phyloP scores from a whole-genome alignment of 345 rosid genomes.

The Moricandia moricandioides region DNA sequence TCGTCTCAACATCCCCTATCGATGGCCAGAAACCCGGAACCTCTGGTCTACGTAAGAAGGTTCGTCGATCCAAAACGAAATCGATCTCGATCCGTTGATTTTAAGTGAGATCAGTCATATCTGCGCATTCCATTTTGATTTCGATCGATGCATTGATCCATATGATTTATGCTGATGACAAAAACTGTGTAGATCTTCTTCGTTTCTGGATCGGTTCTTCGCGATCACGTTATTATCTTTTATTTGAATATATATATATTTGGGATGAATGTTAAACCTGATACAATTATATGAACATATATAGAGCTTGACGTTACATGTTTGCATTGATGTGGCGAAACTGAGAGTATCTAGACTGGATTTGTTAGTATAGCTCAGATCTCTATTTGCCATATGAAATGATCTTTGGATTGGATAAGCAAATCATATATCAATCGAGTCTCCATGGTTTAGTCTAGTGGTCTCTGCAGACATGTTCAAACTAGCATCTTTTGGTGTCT shows the following conservation, averaged over 20 bases:
- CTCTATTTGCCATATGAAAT: background rate
- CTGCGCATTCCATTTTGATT: background rate
- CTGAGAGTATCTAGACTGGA: background rate
- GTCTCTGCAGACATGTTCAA: background rate
- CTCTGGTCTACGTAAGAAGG: slow-evolving; percentile 99
- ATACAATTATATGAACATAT: background rate
- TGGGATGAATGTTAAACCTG: background rate
- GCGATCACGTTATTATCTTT: background rate
- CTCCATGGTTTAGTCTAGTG: background rate
- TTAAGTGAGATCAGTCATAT: background rate
- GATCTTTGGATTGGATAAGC: background rate
- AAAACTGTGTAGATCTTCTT: background rate
- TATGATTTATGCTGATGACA: slow-evolving; percentile 6
- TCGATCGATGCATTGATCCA: slow-evolving; percentile 9
- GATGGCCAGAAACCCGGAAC: slow-evolving; percentile 99
- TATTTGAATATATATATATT: background rate
- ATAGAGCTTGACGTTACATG: background rate
- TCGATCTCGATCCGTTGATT: slow-evolving; percentile 9
- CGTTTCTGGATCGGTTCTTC: background rate
- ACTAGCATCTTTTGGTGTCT: background rate
- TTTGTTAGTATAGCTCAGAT: background rate
- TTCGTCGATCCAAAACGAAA: slow-evolving; percentile 25
- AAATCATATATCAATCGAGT: background rate
- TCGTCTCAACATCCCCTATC: slow-evolving; percentile 60
- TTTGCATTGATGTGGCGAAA: background rate